A percentile compares a stretch with the other conserved stretches of the same genome.
Conservation (phyloP, 2,329 filamentous ascomycete genomes). For the Xylariomycetidae sp. region DNA sequence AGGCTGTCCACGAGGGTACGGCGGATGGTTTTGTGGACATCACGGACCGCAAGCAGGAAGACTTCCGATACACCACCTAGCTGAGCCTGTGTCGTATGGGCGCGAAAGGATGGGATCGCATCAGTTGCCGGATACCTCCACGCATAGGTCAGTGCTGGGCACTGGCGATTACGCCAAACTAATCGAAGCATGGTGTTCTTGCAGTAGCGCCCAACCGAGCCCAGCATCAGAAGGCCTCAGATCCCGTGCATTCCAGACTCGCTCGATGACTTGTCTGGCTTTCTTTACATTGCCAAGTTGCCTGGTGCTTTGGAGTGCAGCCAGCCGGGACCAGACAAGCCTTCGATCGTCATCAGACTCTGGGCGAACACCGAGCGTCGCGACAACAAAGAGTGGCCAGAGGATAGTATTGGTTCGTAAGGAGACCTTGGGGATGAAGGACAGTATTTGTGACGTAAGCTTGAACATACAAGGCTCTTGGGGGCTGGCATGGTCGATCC, state of each 20-base stretch:
- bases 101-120: not conserved
- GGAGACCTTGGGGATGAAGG: slow-evolving; percentile 17
- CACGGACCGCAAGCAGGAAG: slow-evolving; percentile 17
- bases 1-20: slow-evolving; percentile 13
- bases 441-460: slow-evolving; percentile 17
- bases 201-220: slow-evolving; percentile 11
- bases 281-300: slow-evolving; percentile 26
- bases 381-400: slow-evolving; percentile 26
- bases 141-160: not conserved
- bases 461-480: slow-evolving; percentile 16
- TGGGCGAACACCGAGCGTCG: slow-evolving; percentile 20
- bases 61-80: slow-evolving; percentile 21
- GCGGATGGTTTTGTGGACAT: slow-evolving; percentile 17
- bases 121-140: not conserved
- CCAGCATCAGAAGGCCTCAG: slow-evolving; percentile 8
- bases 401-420: slow-evolving; percentile 22
- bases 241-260: slow-evolving; percentile 26
- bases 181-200: slow-evolving; percentile 14
- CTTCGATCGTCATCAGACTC: slow-evolving; percentile 21
- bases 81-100: not conserved
- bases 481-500: slow-evolving; percentile 20
- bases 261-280: slow-evolving; percentile 22
- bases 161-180: slow-evolving; percentile 14
- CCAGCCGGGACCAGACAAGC: slow-evolving; percentile 16
- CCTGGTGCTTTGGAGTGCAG: slow-evolving; percentile 22